Percentiles rank a stretch among this genome's conserved stretches.
phyloP scores from a whole-genome alignment of 1,139 yeast genomes.

The Meyerozyma guilliermondii region DNA sequence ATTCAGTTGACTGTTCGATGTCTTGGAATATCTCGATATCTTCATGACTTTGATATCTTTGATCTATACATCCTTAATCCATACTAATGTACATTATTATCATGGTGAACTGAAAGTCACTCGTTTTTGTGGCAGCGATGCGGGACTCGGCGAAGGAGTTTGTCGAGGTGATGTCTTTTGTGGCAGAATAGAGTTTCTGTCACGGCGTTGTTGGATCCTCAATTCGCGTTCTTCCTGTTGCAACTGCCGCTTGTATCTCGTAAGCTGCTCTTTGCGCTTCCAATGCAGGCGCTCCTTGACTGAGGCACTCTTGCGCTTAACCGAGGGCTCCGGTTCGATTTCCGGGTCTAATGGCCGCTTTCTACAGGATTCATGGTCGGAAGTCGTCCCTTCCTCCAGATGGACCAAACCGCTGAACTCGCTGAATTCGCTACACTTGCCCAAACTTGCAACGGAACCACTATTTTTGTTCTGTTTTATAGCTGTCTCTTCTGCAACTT shows the following conservation, averaged over 20 bases:
- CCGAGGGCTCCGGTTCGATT: neutral
- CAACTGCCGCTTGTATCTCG: conserved; percentile 6
- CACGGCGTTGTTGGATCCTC: conserved; percentile 2
- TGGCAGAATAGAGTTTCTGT: neutral
- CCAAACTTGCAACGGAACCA: no score
- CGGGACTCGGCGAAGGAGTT: neutral
- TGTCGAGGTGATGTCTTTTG: neutral
- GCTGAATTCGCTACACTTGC: no score
- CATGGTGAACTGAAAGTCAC: conserved; percentile 1
- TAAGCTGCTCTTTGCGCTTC: conserved; percentile 11
- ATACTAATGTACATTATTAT: neutral
- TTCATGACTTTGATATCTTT: no score
- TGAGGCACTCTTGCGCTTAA: conserved; percentile 5
- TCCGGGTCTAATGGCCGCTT: neutral
- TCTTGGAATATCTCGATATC: no score
- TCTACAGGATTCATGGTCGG: neutral
- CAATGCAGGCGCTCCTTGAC: conserved; percentile 8
- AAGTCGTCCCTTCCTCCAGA: neutral
- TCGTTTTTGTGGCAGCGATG: neutral
- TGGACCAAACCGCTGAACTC: no score
- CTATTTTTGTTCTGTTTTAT: no score
- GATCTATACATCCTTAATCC: no score
- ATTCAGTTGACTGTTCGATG: no score
- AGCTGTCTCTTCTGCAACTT: no score
- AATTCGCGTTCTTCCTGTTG: conserved; percentile 10